Evolutionary conservation across 179 eudicot genomes (phyloP).

Genomic region (Corrigiola litoralis): DNA sequence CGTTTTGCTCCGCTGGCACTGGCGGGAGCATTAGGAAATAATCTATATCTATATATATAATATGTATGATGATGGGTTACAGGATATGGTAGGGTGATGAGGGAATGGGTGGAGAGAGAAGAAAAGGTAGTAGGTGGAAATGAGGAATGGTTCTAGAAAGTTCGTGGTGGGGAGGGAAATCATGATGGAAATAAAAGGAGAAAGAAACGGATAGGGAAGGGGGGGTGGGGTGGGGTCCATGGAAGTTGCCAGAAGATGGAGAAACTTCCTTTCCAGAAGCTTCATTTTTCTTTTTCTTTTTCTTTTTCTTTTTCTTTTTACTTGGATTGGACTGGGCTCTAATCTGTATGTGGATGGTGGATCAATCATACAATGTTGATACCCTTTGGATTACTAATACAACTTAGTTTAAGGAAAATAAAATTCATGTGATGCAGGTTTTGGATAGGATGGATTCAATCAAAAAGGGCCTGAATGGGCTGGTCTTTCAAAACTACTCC

Average conservation of each 20-base stretch:
- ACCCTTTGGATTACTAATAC: too few species aligned
- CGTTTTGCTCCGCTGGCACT: conserved; percentile 35
- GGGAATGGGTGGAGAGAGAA: background rate
- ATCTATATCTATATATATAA: too few species aligned
- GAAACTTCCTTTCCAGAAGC: conserved; percentile 18
- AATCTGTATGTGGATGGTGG: too few species aligned
- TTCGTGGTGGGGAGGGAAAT: conserved; percentile 27
- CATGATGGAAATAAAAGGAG: background rate
- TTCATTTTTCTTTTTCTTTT: conserved; percentile 1
- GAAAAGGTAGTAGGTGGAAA: background rate
- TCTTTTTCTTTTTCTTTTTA: background rate
- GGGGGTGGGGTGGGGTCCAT: background rate
- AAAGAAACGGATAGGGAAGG: background rate
- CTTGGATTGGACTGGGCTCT: too few species aligned
- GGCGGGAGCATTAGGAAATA: conserved; percentile 2
- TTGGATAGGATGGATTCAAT: too few species aligned
- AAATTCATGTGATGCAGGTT: too few species aligned
- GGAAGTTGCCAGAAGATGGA: conserved; percentile 21
- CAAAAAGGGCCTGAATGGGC: too few species aligned
- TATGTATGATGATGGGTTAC: too few species aligned
- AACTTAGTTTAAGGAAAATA: too few species aligned
- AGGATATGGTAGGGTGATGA: background rate
- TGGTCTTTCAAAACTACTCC: too few species aligned
- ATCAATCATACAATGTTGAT: too few species aligned
- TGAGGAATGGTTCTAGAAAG: conserved; percentile 32